Evolutionary conservation across 2,329 filamentous ascomycete genomes (phyloP).

Genomic region (Diaporthe capsici): DNA sequence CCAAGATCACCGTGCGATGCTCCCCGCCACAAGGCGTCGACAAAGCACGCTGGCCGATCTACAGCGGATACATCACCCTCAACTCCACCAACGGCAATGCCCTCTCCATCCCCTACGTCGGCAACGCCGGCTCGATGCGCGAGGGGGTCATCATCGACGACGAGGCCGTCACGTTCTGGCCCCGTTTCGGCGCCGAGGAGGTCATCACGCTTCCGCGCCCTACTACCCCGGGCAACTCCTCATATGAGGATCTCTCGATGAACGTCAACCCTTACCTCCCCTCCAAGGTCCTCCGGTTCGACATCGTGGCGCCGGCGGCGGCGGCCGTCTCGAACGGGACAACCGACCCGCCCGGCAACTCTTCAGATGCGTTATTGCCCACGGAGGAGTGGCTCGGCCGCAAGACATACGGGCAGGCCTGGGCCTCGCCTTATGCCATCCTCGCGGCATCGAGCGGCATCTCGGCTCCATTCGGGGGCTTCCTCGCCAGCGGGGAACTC

Average conservation of each 20-base stretch:
- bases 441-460: background rate
- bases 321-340: background rate
- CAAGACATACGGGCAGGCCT: constrained; percentile 5
- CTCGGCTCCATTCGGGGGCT: background rate
- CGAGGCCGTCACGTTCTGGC: background rate
- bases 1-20: background rate
- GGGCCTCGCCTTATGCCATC: background rate
- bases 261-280: constrained; percentile 1
- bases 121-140: constrained; percentile 7
- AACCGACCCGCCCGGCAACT: background rate
- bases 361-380: background rate
- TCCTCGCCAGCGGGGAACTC: constrained; percentile 4
- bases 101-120: constrained; percentile 5
- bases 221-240: background rate
- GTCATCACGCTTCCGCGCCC: background rate
- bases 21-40: background rate
- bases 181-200: background rate
- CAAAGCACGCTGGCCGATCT: background rate
- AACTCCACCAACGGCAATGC: background rate
- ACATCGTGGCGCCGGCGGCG: background rate
- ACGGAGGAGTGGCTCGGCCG: constrained; percentile 8
- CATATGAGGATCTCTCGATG: background rate
- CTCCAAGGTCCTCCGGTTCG: background rate
- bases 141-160: background rate
- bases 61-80: constrained; percentile 12